Evolutionary conservation across 2,329 filamentous ascomycete genomes (phyloP), one percentile per base, ranked within the genome.

Genomic region (Ciborinia camelliae): DNA sequence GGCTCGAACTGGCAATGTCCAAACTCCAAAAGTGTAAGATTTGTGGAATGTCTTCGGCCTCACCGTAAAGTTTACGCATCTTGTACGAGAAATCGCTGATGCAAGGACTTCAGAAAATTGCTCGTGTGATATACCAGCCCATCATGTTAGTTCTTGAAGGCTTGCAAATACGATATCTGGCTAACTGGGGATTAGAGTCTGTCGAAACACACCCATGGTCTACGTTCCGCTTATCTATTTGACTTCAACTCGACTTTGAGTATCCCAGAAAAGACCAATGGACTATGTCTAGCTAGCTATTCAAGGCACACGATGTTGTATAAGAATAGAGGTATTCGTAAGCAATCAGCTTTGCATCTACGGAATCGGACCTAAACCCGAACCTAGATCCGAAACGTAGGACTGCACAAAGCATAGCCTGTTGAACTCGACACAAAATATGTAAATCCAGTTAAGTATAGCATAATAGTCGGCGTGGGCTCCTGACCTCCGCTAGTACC

Each of bases 1-100:
- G 74, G 85, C 90, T 68, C 88, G 96, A 78, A 84, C 90, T 2
- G 92, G 97, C 79, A 92, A 96, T 0, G n/a, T n/a, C n/a, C n/a
- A n/a, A n/a, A n/a, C n/a, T 91, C 92, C 0, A 92, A 97, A 75
- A 96, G 92, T 10, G n/a, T n/a, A n/a, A n/a, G n/a, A n/a, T n/a
- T n/a, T 57, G 41, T 97, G 92, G 92, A 92, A 96, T 78, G 95
- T 90, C 0, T 97, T 97, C 73, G 92, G 92, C 37, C 81, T 96
- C 30, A 92, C 89, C 2, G 66, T 67, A 53, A 55, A 37, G 61
- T 51, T 28, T 14, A 30, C 30, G 37, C 41, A 20, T 5, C 35
- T 26, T 14, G 37, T 12, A 14, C 32, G 23, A 26, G 45, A 12
- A 37, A 39, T 18, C 57, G 43, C 66, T 53, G 20, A 62, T 14